phyloP scores from a whole-genome alignment of 306 rosid genomes.

The Hylodesmum podocarpum region DNA sequence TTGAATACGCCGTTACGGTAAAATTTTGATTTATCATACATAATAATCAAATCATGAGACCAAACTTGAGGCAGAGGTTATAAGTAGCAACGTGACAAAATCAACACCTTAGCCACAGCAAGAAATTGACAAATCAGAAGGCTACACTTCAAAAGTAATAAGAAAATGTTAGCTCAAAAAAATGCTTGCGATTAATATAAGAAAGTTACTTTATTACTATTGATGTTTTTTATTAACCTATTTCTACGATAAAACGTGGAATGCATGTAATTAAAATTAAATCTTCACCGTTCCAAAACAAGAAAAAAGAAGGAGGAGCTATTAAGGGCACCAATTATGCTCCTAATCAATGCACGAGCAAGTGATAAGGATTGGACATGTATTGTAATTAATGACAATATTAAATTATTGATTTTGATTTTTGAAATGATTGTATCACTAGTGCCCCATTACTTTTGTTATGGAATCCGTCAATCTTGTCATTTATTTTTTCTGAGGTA shows the following conservation, averaged over 20 bases:
- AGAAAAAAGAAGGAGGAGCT: neutral
- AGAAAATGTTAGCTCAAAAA: neutral
- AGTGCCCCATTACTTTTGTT: neutral
- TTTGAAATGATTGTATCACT: neutral
- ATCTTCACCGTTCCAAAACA: neutral
- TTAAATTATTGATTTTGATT: conserved; percentile 15
- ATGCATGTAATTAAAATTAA: neutral
- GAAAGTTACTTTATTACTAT: neutral
- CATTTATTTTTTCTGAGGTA: conserved; percentile 9
- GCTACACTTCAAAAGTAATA: neutral
- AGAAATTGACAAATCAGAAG: neutral
- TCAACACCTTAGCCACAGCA: neutral
- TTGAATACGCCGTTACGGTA: neutral
- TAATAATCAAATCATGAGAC: neutral
- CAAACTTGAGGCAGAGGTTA: neutral
- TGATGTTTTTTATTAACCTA: neutral
- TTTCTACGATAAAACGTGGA: too few relatives aligned
- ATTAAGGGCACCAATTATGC: neutral
- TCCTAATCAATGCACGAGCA: too few relatives aligned
- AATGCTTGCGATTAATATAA: neutral
- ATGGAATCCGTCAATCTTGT: neutral
- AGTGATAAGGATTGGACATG: neutral
- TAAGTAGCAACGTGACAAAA: neutral
- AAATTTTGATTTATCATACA: neutral
- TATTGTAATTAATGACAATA: neutral